Conservation (phyloP, 1,284 basidiomycete species). For the Acaromyces ingoldii region DNA sequence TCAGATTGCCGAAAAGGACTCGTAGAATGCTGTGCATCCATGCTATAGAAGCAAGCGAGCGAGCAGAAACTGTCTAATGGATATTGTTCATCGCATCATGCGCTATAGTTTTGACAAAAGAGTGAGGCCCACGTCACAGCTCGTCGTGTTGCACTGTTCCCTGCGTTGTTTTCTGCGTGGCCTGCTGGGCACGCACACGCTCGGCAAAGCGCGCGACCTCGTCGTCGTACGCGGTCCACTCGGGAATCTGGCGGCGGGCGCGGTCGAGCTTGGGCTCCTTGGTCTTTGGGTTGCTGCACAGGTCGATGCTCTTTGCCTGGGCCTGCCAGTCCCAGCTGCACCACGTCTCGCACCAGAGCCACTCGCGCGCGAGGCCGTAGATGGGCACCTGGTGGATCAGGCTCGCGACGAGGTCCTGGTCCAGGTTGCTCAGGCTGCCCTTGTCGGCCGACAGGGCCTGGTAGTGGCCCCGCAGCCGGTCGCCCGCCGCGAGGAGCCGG, state of each 20-base stretch:
- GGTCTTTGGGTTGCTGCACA: constrained; percentile 53
- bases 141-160: background rate
- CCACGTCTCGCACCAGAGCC: constrained; percentile 52
- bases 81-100: no score
- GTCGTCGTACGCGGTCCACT: constrained; percentile 87
- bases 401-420: constrained; percentile 61
- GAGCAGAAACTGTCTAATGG: no score
- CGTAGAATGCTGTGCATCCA: background rate
- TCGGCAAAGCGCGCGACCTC: constrained; percentile 51
- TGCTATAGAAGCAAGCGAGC: no score
- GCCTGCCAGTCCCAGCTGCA: constrained; percentile 38
- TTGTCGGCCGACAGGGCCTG: constrained; percentile 90
- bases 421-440: constrained; percentile 85
- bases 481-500: constrained; percentile 66
- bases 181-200: no score
- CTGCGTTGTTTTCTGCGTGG: background rate
- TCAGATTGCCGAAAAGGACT: background rate
- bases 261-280: constrained; percentile 93
- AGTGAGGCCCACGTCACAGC: background rate
- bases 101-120: no score
- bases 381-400: constrained; percentile 28
- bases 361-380: constrained; percentile 39
- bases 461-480: constrained; percentile 85
- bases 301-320: constrained; percentile 48
- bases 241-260: constrained; percentile 81